Conservation (phyloP, 2,329 filamentous ascomycete genomes). For the Colletotrichum lindemuthianum region DNA sequence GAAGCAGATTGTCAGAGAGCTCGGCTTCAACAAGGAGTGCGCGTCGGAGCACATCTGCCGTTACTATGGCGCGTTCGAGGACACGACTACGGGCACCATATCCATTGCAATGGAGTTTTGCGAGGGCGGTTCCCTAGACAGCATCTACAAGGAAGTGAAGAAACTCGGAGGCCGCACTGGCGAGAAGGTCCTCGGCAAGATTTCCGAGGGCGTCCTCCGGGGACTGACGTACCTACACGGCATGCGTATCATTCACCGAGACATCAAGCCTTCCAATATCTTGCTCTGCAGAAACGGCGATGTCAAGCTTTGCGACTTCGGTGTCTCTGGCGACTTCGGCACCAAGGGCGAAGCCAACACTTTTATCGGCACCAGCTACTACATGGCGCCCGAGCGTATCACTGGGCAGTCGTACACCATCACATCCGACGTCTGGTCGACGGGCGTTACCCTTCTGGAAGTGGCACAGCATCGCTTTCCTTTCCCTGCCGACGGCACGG, state of each 20-base stretch:
- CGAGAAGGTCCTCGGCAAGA: constrained; percentile 96
- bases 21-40: constrained; percentile 98
- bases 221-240: constrained; percentile 95
- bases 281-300: constrained; percentile 90
- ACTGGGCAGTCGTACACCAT: constrained; percentile 98
- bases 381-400: constrained; percentile 99
- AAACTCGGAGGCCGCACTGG: constrained; percentile 93
- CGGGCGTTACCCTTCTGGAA: constrained; percentile 96
- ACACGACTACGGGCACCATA: constrained; percentile 94
- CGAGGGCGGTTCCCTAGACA: constrained; percentile 94
- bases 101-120: constrained; percentile 99
- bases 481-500: constrained; percentile 95
- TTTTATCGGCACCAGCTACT: constrained; percentile 98
- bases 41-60: constrained; percentile 95
- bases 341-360: constrained; percentile 99
- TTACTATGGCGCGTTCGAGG: constrained; percentile 97
- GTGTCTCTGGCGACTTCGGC: constrained; percentile 96
- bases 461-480: constrained; percentile 99
- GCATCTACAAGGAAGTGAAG: constrained; percentile 97
- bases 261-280: constrained; percentile 99
- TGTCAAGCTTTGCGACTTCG: constrained; percentile 98
- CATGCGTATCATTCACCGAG: constrained; percentile 97
- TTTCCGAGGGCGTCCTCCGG: constrained; percentile 93
- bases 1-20: constrained; percentile 95
- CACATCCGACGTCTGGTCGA: constrained; percentile 97